These are phyloP conservation scores for Solanum pimpinellifolium DNA, from an alignment of 257 asterid genomes.

Conservation along the genomic window DNA sequence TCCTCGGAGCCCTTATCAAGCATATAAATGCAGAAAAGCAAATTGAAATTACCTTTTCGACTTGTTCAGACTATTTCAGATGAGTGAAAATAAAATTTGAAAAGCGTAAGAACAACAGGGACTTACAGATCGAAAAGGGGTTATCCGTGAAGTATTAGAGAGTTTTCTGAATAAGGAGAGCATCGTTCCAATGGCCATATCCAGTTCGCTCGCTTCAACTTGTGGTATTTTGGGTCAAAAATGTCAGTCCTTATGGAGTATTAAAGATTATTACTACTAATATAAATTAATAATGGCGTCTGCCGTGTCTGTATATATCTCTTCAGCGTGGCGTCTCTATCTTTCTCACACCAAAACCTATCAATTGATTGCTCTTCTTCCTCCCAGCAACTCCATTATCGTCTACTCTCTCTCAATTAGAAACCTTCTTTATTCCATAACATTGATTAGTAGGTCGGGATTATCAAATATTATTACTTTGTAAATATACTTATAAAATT, in stretches of 20 bases:
- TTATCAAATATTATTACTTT: too few relatives aligned
- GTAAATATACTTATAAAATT: too few relatives aligned
- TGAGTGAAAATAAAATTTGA: neutral
- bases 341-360: neutral
- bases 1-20: neutral
- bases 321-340: neutral
- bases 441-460: too few relatives aligned
- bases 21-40: neutral
- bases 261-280: neutral
- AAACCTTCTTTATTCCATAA: neutral
- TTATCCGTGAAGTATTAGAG: constrained; percentile 14
- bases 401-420: neutral
- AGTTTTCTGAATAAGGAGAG: constrained; percentile 37
- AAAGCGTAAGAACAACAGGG: neutral
- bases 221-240: neutral
- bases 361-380: neutral
- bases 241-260: neutral
- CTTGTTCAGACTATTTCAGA: neutral
- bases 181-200: constrained; percentile 35
- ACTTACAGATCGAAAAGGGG: constrained; percentile 45
- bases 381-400: neutral
- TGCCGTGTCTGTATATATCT: neutral
- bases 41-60: neutral
- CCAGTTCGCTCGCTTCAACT: neutral
- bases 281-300: neutral